Conservation (phyloP, 192 early-diverging fungal genomes). For the Pecoramyces ruminantium region DNA sequence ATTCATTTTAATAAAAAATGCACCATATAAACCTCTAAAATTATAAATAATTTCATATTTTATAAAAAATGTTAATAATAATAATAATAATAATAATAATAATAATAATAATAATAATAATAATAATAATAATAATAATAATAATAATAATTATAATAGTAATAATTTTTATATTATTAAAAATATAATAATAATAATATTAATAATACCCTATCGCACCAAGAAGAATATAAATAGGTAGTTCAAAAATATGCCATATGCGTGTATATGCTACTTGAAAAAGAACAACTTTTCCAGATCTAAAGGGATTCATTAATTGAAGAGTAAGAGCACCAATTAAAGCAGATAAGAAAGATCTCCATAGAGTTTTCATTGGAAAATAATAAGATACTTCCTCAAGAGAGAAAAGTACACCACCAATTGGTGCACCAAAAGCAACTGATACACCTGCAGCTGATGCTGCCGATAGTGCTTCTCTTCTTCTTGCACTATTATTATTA, state of each 20-base stretch:
- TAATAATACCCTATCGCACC: constrained; percentile 56
- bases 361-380: constrained; percentile 87
- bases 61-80: not conserved
- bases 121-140: constrained; percentile 29
- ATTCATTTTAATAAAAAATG: constrained; percentile 59
- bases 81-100: not conserved
- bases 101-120: constrained; percentile 33
- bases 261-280: constrained; percentile 66
- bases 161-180: too few relatives aligned
- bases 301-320: constrained; percentile 57
- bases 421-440: constrained; percentile 90
- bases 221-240: constrained; percentile 65
- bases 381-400: constrained; percentile 62
- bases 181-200: too few relatives aligned
- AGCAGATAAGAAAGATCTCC: constrained; percentile 86
- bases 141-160: constrained; percentile 37
- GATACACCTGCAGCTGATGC: constrained; percentile 82
- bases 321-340: constrained; percentile 72
- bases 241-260: constrained; percentile 84
- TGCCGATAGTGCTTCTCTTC: constrained; percentile 84
- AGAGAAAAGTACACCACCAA: constrained; percentile 87
- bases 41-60: not conserved
- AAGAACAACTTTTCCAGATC: constrained; percentile 65
- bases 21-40: constrained; percentile 63
- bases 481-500: constrained; percentile 68